Percentiles rank a stretch among this genome's conserved stretches.
phyloP scores from a whole-genome alignment of 805 yeast species.

The Barnettozyma californica region DNA sequence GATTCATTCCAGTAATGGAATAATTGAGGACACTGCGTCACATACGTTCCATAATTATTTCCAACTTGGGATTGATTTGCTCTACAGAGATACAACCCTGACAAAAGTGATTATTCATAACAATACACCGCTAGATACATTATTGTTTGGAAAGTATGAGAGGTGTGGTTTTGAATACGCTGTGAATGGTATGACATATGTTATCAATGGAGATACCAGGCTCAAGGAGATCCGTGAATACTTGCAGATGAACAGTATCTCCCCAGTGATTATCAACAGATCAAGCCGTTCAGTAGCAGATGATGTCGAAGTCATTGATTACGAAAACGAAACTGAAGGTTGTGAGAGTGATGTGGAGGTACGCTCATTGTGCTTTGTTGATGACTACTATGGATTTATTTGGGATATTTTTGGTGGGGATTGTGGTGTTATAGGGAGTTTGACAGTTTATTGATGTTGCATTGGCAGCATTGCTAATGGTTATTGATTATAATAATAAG shows the following conservation, averaged over 20 bases:
- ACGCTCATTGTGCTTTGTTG: slow-evolving; percentile 5
- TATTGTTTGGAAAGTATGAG: slow-evolving; percentile 51
- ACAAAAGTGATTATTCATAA: slow-evolving; percentile 46
- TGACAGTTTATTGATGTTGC: slow-evolving; percentile 6
- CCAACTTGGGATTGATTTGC: slow-evolving; percentile 46
- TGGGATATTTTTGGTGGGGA: slow-evolving; percentile 8
- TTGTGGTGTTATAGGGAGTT: slow-evolving; percentile 3
- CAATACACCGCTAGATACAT: slow-evolving; percentile 41
- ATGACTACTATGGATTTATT: slow-evolving; percentile 5
- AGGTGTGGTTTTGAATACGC: slow-evolving; percentile 35
- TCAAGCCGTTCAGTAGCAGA: slow-evolving; percentile 7
- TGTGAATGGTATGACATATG: neutral
- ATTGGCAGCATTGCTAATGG: neutral
- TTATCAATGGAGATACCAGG: neutral
- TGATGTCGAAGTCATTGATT: slow-evolving; percentile 28
- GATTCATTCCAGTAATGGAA: slow-evolving; percentile 29
- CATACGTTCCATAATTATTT: slow-evolving; percentile 51
- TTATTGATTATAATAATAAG: neutral
- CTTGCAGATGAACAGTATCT: neutral
- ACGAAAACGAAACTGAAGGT: slow-evolving; percentile 34
- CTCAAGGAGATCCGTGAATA: neutral
- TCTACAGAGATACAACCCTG: slow-evolving; percentile 40
- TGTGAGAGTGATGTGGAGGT: slow-evolving; percentile 13
- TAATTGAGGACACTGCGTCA: neutral
- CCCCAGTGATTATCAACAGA: slow-evolving; percentile 18